Conservation (phyloP, 768 basidiomycete genomes). For the Lentinula sp. region DNA sequence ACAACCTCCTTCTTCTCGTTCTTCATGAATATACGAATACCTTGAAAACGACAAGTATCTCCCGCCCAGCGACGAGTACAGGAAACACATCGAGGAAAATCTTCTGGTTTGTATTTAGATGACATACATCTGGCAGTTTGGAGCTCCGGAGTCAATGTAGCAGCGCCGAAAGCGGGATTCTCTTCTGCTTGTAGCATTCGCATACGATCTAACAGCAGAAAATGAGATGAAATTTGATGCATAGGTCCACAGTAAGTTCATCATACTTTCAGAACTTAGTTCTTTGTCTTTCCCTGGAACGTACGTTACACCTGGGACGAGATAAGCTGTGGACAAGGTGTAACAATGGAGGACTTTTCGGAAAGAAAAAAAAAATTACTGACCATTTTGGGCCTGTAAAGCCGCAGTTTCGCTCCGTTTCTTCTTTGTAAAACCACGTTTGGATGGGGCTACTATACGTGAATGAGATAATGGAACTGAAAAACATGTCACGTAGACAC, state of each 20-base stretch:
- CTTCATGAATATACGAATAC: constrained; percentile 74
- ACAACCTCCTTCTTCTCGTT: constrained; percentile 51
- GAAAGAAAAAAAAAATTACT: constrained; percentile 7
- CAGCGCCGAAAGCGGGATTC: not conserved
- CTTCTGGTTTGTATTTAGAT: constrained; percentile 63
- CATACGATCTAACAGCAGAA: constrained; percentile 15
- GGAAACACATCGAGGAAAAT: constrained; percentile 76
- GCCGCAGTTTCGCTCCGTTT: constrained; percentile 69
- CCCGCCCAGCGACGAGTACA: constrained; percentile 86
- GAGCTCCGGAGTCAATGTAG: constrained; percentile 51
- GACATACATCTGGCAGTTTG: constrained; percentile 86
- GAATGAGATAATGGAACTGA: not conserved
- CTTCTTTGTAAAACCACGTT: constrained; percentile 66
- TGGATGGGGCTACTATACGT: constrained; percentile 27
- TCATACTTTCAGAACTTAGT: constrained; percentile 32
- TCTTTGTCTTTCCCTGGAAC: constrained; percentile 43
- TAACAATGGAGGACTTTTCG: not conserved
- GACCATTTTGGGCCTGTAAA: constrained; percentile 62
- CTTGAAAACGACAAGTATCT: constrained; percentile 82
- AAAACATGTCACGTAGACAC: not conserved
- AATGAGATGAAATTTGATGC: constrained; percentile 3
- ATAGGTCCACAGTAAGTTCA: not conserved
- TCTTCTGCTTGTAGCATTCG: constrained; percentile 24
- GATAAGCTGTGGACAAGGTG: constrained; percentile 30
- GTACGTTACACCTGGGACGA: constrained; percentile 40